Evolutionary conservation across 2,329 filamentous ascomycete genomes (phyloP).

Genomic region (Cadophora gregata): DNA sequence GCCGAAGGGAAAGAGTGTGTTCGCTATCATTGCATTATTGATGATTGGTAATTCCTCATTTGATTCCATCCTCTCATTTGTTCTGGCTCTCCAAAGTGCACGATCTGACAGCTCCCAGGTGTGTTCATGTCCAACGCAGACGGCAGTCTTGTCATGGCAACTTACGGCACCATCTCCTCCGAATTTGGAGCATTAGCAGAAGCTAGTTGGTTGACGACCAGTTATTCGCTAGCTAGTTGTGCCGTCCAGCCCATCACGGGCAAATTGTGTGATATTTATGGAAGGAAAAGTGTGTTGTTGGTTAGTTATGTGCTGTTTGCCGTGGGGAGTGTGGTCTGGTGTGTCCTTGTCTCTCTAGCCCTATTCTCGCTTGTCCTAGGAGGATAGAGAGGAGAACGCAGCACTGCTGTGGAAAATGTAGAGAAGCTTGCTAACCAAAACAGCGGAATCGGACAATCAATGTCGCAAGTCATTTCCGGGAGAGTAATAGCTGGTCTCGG

Average conservation of each 20-base stretch:
- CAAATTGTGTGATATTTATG: conserved; percentile 64
- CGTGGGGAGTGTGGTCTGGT: conserved; percentile 50
- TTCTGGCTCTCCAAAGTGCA: not conserved
- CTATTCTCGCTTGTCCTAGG: not conserved
- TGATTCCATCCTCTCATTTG: not conserved
- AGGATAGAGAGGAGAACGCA: not conserved
- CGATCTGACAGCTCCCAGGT: conserved; percentile 45
- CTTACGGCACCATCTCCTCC: conserved; percentile 65
- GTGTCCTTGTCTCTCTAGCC: conserved; percentile 34
- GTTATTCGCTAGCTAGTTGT: conserved; percentile 56
- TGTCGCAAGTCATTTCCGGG: conserved; percentile 57
- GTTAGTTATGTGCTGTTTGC: conserved; percentile 58
- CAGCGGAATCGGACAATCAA: conserved; percentile 52
- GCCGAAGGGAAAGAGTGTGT: not conserved
- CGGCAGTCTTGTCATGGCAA: conserved; percentile 68
- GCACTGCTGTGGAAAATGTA: not conserved
- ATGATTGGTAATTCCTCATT: conserved; percentile 13
- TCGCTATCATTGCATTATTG: conserved; percentile 33
- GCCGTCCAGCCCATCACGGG: conserved; percentile 61
- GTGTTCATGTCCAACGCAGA: conserved; percentile 73
- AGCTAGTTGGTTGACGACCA: conserved; percentile 63
- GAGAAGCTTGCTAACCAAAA: conserved; percentile 39
- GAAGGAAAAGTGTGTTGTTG: conserved; percentile 57
- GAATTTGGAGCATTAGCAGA: conserved; percentile 62
- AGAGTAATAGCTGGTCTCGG: conserved; percentile 59